These are phyloP conservation scores for Chaetomium tenue DNA, from an alignment of 495 filamentous ascomycete genomes.

Conservation along the genomic window DNA sequence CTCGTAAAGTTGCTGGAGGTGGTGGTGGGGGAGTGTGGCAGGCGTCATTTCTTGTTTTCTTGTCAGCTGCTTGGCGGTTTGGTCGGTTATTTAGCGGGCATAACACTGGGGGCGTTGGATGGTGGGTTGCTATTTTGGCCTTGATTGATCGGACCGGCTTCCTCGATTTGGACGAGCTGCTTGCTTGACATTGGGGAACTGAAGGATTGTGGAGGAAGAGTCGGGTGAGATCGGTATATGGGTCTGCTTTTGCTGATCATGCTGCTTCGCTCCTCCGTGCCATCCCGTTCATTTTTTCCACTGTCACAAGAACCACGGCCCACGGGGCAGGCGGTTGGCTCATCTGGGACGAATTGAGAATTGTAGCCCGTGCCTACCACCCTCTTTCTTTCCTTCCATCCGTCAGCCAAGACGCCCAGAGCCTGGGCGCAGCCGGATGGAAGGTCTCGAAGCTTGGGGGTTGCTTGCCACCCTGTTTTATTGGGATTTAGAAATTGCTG, in stretches of 20 bases:
- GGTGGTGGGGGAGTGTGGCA: background rate
- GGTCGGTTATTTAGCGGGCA: background rate
- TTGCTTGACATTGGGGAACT: background rate
- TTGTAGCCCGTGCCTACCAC: background rate
- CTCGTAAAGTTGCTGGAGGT: background rate
- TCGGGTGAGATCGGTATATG: constrained; percentile 7
- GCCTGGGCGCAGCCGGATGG: background rate
- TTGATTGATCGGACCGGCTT: background rate
- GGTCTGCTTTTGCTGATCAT: background rate
- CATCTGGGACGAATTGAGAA: too few species aligned
- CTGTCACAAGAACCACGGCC: background rate
- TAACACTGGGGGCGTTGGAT: too few species aligned
- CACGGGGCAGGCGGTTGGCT: background rate
- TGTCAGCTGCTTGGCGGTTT: background rate
- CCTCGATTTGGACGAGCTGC: background rate
- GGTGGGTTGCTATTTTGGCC: background rate
- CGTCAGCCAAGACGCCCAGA: constrained; percentile 5
- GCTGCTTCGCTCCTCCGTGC: background rate
- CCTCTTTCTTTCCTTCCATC: background rate
- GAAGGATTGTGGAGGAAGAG: background rate
- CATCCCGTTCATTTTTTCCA: background rate
- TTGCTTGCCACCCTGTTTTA: background rate
- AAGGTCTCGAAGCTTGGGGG: background rate
- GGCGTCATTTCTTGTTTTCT: background rate
- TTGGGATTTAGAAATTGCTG: background rate